phyloP scores from a whole-genome alignment of 768 basidiomycete species.

The Baorangia bicolor region DNA sequence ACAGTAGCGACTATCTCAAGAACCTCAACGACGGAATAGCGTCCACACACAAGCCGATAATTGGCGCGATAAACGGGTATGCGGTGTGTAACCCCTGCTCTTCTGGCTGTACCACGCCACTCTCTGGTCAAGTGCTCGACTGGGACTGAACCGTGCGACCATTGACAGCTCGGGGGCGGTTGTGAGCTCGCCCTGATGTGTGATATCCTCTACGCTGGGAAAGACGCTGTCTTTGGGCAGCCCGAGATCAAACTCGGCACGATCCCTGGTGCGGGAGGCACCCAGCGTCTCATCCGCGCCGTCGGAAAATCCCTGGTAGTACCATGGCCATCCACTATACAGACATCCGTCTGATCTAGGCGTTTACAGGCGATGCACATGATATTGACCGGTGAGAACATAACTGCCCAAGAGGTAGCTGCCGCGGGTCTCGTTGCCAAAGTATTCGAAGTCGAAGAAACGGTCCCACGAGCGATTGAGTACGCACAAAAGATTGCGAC shows the following conservation, averaged over 20 bases:
- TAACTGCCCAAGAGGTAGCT: slow-evolving; percentile 46
- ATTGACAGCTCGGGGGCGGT: slow-evolving; percentile 82
- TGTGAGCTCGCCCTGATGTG: slow-evolving; percentile 97
- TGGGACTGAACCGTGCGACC: slow-evolving; percentile 24
- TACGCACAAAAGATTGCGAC: slow-evolving; percentile 35
- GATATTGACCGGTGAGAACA: slow-evolving; percentile 48
- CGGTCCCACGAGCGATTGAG: slow-evolving; percentile 46
- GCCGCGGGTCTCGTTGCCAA: slow-evolving; percentile 48
- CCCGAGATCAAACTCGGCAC: slow-evolving; percentile 95
- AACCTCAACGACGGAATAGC: slow-evolving; percentile 45
- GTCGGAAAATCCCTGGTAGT: slow-evolving; percentile 80
- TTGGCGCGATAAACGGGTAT: slow-evolving; percentile 92
- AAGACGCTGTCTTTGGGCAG: slow-evolving; percentile 88
- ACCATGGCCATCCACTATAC: background rate
- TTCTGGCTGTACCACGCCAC: too few relatives aligned
- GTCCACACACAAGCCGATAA: slow-evolving; percentile 78
- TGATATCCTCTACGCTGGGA: slow-evolving; percentile 89
- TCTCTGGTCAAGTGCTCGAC: background rate
- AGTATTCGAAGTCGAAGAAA: slow-evolving; percentile 39
- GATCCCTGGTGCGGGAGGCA: slow-evolving; percentile 93
- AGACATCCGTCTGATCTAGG: background rate
- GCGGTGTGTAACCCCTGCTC: slow-evolving; percentile 47
- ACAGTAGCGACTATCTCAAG: slow-evolving; percentile 44
- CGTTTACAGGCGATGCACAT: slow-evolving; percentile 51
- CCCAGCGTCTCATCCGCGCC: slow-evolving; percentile 81